Conservation (phyloP, 768 basidiomycete genomes). For the Agaricus blazei region DNA sequence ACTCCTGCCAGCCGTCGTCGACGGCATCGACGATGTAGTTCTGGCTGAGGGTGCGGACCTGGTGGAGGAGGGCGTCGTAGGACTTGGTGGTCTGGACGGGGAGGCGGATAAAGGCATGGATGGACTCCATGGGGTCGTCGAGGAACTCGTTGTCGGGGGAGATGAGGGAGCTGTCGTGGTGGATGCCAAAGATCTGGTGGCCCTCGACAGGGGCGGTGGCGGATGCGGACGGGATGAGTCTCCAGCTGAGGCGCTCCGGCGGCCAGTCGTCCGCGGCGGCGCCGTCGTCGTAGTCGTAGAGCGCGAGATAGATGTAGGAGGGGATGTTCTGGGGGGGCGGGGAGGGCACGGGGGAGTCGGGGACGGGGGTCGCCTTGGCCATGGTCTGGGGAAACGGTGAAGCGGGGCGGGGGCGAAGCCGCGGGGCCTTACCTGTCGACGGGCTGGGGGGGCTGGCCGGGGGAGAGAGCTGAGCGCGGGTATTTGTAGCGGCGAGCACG, state of each 20-base stretch:
- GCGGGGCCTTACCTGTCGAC: slow-evolving; percentile 3
- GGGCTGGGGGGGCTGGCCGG: background rate
- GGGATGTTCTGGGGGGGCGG: background rate
- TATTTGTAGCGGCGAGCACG: slow-evolving; percentile 10
- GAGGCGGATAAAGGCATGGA: slow-evolving; percentile 9
- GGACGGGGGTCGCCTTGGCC: background rate
- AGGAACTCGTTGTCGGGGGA: slow-evolving; percentile 1
- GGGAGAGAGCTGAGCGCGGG: background rate
- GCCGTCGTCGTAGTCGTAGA: slow-evolving; percentile 1
- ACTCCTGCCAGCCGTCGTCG: slow-evolving; percentile 10
- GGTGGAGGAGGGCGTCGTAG: slow-evolving; percentile 1
- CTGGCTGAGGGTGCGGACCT: slow-evolving; percentile 2
- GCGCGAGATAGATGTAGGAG: slow-evolving; percentile 11
- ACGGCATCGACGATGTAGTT: slow-evolving; percentile 5
- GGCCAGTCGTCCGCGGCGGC: background rate
- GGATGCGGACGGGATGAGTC: slow-evolving; percentile 6
- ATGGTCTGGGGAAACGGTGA: background rate
- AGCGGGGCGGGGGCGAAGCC: background rate
- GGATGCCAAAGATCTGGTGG: slow-evolving; percentile 7
- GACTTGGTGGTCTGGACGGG: slow-evolving; percentile 1
- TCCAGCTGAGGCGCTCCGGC: slow-evolving; percentile 1
- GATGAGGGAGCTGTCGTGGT: background rate
- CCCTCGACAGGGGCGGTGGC: background rate
- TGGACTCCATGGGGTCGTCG: slow-evolving; percentile 5
- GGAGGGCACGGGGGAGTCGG: slow-evolving; percentile 3